phyloP scores from a whole-genome alignment of 2,329 filamentous ascomycete species.

The Alternaria ethzedia region DNA sequence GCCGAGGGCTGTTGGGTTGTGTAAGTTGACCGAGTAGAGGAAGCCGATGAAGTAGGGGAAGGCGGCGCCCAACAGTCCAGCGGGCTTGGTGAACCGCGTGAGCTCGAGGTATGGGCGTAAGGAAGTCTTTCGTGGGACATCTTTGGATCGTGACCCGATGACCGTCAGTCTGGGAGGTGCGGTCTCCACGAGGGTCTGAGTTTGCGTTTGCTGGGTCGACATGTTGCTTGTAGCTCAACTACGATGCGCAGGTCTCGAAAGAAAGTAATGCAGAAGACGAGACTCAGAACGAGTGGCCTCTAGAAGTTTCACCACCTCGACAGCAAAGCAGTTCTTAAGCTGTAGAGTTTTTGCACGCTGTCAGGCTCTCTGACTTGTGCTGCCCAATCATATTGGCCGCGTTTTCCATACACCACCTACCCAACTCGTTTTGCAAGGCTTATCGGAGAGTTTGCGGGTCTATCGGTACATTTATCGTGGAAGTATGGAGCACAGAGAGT shows the following conservation, averaged over 20 bases:
- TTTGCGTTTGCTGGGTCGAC: not conserved
- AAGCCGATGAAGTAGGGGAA: conserved; percentile 50
- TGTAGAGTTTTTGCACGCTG: not conserved
- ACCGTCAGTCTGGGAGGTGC: not conserved
- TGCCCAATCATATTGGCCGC: not conserved
- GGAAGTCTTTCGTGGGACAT: not conserved
- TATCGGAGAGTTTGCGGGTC: conserved; percentile 4
- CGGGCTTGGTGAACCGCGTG: conserved; percentile 51
- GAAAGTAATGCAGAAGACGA: not conserved
- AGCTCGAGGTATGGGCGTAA: conserved; percentile 45
- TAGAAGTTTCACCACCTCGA: not conserved
- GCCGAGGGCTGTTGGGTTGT: conserved; percentile 2
- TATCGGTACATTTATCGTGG: conserved; percentile 2
- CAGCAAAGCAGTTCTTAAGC: not conserved
- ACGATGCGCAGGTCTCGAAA: not conserved
- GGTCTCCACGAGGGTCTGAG: conserved; percentile 2
- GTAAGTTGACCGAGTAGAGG: conserved; percentile 44
- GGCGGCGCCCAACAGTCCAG: conserved; percentile 58
- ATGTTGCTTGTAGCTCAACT: not conserved
- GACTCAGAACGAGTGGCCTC: not conserved
- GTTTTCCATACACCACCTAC: not conserved
- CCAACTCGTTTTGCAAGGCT: not conserved
- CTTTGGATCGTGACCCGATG: not conserved
- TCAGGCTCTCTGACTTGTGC: not conserved
- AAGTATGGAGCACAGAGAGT: not conserved